phyloP scores from a whole-genome alignment of 1,284 basidiomycete species.

The Leccinum colubrinum region DNA sequence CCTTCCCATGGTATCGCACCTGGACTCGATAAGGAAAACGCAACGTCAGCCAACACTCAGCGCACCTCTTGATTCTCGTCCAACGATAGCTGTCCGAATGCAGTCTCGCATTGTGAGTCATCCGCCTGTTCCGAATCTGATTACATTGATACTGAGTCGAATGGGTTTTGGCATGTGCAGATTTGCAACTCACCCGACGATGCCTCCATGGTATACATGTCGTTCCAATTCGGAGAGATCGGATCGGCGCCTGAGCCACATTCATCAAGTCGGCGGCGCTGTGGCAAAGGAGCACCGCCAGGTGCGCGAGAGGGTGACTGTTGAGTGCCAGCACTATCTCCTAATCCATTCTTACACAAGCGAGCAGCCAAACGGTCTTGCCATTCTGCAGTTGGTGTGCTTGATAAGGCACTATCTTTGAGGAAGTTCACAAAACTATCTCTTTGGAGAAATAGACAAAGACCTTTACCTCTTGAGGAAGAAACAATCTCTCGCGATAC shows the following conservation, averaged over 20 bases:
- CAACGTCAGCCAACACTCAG: slow-evolving; percentile 1
- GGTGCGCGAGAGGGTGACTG: slow-evolving; percentile 14
- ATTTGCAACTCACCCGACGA: slow-evolving; percentile 31
- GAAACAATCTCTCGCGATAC: slow-evolving; percentile 77
- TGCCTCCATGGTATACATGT: slow-evolving; percentile 54
- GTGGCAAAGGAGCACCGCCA: slow-evolving; percentile 35
- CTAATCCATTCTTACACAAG: slow-evolving; percentile 38
- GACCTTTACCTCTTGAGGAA: slow-evolving; percentile 50
- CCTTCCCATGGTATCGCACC: slow-evolving; percentile 75
- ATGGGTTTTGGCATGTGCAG: background rate
- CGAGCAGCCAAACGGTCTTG: slow-evolving; percentile 65
- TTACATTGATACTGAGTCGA: slow-evolving; percentile 1
- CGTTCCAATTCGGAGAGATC: slow-evolving; percentile 43
- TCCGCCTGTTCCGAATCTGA: slow-evolving; percentile 27
- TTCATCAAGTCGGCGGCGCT: slow-evolving; percentile 42
- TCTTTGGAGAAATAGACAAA: slow-evolving; percentile 1
- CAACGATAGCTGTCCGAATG: slow-evolving; percentile 76
- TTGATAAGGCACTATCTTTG: slow-evolving; percentile 56
- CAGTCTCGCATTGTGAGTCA: slow-evolving; percentile 29
- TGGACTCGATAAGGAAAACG: slow-evolving; percentile 27
- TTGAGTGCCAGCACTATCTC: slow-evolving; percentile 17
- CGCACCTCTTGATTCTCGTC: slow-evolving; percentile 77
- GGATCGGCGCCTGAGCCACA: slow-evolving; percentile 7
- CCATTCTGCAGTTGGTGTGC: slow-evolving; percentile 72
- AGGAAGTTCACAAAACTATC: slow-evolving; percentile 11